These are phyloP conservation scores for Diversispora epigaea DNA, from an alignment of 192 early-diverging fungal genomes.

Conservation along the genomic window DNA sequence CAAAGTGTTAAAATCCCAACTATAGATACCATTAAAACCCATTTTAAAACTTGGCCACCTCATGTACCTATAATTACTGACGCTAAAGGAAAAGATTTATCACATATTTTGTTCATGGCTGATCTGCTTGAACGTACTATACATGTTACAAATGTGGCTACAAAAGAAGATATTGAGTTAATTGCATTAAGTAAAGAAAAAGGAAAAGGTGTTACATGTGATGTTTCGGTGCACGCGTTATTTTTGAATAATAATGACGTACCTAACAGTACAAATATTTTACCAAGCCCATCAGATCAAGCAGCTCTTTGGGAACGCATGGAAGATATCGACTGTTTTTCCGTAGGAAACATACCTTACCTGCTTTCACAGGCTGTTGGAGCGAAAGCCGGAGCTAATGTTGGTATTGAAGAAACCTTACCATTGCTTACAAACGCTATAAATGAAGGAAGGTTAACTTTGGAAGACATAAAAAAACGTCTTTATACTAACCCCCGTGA, in stretches of 20 bases:
- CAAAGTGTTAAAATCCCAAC: constrained; percentile 46
- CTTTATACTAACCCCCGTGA: constrained; percentile 82
- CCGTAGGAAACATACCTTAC: constrained; percentile 71
- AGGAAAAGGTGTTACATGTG: constrained; percentile 86
- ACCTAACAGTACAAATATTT: constrained; percentile 39
- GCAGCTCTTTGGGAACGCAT: constrained; percentile 81
- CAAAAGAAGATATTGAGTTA: constrained; percentile 79
- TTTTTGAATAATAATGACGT: constrained; percentile 63
- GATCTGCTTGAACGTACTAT: constrained; percentile 80
- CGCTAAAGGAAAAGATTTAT: constrained; percentile 85
- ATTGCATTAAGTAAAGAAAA: constrained; percentile 85
- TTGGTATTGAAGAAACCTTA: constrained; percentile 67
- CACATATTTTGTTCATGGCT: constrained; percentile 84
- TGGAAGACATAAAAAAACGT: constrained; percentile 73
- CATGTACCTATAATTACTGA: constrained; percentile 75
- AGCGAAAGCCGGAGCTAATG: constrained; percentile 39
- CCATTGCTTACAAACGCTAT: constrained; percentile 83
- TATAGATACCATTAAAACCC: constrained; percentile 65
- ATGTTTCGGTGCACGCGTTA: constrained; percentile 85
- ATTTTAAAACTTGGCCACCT: constrained; percentile 80
- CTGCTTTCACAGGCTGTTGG: constrained; percentile 57
- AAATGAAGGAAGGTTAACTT: constrained; percentile 69
- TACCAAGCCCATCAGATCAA: constrained; percentile 61
- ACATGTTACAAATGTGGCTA: constrained; percentile 84
- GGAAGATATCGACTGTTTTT: constrained; percentile 87